Percentiles rank a stretch among this genome's conserved stretches.
Evolutionary conservation across 495 filamentous ascomycete species (phyloP).

Genomic region (Parathielavia appendiculata): DNA sequence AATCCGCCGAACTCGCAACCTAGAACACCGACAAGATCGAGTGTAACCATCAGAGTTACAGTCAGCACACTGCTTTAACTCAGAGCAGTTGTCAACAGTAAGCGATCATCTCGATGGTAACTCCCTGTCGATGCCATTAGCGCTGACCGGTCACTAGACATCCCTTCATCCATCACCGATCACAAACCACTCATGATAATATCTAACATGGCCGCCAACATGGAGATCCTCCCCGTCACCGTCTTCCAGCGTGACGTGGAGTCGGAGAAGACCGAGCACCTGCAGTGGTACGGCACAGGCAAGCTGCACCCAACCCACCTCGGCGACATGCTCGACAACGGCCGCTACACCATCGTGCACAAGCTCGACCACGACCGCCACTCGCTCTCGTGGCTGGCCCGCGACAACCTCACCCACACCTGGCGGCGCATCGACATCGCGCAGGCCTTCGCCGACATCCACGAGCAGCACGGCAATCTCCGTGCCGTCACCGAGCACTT

Average conservation of each 20-base stretch:
- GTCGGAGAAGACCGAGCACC: background rate
- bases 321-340: background rate
- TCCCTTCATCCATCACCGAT: background rate
- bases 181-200: background rate
- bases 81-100: too few species aligned
- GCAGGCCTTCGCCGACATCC: background rate
- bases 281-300: slow-evolving; percentile 7
- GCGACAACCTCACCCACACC: background rate
- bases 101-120: too few species aligned
- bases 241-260: background rate
- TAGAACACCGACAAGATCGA: too few species aligned
- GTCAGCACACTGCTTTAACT: too few species aligned
- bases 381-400: slow-evolving; percentile 6
- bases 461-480: background rate
- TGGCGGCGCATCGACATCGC: slow-evolving; percentile 12
- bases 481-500: too few species aligned
- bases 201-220: background rate
- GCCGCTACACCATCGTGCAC: slow-evolving; percentile 1
- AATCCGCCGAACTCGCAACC: too few species aligned
- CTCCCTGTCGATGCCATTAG: too few species aligned
- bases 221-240: background rate
- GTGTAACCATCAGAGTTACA: too few species aligned
- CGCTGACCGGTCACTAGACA: background rate
- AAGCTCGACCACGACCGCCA: slow-evolving; percentile 10
- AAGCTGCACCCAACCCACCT: slow-evolving; percentile 10